Conservation (phyloP, 2,329 filamentous ascomycete genomes). For the Alternaria sp. region DNA sequence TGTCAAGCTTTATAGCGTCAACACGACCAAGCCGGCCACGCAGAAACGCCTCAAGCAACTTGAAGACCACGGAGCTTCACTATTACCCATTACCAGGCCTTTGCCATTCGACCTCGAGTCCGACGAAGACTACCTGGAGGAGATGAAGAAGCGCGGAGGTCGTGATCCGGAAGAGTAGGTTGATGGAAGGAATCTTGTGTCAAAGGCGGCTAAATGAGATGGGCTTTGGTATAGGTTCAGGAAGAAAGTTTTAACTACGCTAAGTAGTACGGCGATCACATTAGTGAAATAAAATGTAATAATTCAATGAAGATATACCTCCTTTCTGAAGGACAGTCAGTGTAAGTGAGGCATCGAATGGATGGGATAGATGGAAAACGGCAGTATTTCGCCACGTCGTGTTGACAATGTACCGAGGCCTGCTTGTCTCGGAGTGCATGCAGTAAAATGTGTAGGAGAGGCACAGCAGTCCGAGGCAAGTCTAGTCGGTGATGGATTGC, state of each 20-base stretch:
- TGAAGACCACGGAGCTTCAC: slow-evolving; percentile 57
- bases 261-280: neutral
- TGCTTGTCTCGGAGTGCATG: neutral
- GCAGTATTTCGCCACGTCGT: neutral
- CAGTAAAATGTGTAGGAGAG: neutral
- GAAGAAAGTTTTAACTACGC: neutral
- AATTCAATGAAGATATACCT: neutral
- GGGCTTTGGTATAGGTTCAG: neutral
- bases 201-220: neutral
- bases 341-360: neutral
- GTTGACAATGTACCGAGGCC: neutral
- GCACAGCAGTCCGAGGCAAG: neutral
- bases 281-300: neutral
- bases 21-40: slow-evolving; percentile 60
- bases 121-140: slow-evolving; percentile 59
- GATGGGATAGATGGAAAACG: neutral
- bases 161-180: slow-evolving; percentile 55
- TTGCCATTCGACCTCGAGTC: slow-evolving; percentile 60
- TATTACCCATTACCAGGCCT: slow-evolving; percentile 65
- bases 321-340: neutral
- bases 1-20: slow-evolving; percentile 67
- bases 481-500: slow-evolving; percentile 1
- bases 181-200: neutral
- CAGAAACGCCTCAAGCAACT: slow-evolving; percentile 61
- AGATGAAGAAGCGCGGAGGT: slow-evolving; percentile 53